Evolutionary conservation across 495 filamentous ascomycete genomes (phyloP).

Genomic region (Aspergillus avenaceus): DNA sequence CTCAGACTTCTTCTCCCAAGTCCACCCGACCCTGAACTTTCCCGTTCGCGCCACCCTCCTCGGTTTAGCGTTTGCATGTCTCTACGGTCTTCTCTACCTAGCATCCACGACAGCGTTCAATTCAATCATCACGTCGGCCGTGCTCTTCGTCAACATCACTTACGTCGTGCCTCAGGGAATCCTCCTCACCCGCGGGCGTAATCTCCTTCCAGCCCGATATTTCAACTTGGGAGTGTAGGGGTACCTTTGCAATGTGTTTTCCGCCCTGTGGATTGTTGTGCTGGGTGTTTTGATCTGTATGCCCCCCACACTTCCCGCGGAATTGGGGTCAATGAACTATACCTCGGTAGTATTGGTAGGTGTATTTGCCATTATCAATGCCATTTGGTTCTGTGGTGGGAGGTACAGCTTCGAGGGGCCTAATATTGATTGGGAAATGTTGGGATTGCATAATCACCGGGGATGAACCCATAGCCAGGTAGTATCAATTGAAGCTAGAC

Average conservation of each 20-base stretch:
- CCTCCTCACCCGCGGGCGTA: slow-evolving; percentile 23
- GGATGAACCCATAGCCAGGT: too few relatives aligned
- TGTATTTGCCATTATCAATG: slow-evolving; percentile 18
- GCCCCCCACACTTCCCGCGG: slow-evolving; percentile 25
- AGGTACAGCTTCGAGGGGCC: slow-evolving; percentile 5
- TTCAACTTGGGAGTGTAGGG: slow-evolving; percentile 26
- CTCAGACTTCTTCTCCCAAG: slow-evolving; percentile 20
- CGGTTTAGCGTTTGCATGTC: slow-evolving; percentile 19
- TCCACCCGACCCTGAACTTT: slow-evolving; percentile 16
- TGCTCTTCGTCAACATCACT: slow-evolving; percentile 32
- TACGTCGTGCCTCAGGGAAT: slow-evolving; percentile 35
- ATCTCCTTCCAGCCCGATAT: slow-evolving; percentile 19
- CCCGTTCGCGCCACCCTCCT: slow-evolving; percentile 27
- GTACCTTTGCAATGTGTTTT: slow-evolving; percentile 29
- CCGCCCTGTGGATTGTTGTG: slow-evolving; percentile 24
- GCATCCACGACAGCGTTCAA: slow-evolving; percentile 40
- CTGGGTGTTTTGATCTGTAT: slow-evolving; percentile 28
- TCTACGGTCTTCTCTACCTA: slow-evolving; percentile 38
- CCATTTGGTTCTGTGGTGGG: slow-evolving; percentile 15
- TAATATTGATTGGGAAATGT: slow-evolving; percentile 2
- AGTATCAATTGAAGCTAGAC: too few relatives aligned
- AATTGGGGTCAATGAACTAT: slow-evolving; percentile 28
- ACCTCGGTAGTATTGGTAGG: slow-evolving; percentile 22
- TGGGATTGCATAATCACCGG: too few relatives aligned
- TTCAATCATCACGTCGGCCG: slow-evolving; percentile 34